phyloP scores from a whole-genome alignment of 169 alveolate genomes.

The Cystoisospora suis region DNA sequence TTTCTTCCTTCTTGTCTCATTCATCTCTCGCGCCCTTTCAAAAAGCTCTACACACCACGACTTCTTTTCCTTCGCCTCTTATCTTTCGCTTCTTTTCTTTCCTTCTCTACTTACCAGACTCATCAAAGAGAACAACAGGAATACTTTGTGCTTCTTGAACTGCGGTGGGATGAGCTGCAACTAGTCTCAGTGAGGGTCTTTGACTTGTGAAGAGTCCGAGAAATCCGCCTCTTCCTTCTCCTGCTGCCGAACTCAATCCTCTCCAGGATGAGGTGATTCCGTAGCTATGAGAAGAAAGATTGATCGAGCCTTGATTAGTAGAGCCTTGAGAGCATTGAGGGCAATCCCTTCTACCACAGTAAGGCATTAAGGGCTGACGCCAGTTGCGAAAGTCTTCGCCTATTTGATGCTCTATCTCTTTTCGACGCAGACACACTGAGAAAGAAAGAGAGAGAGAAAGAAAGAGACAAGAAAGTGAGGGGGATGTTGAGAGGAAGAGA shows the following conservation, averaged over 20 bases:
- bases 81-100: not conserved
- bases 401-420: conserved; percentile 4
- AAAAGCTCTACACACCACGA: no score
- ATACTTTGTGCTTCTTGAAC: not conserved
- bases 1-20: not conserved
- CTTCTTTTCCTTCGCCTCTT: not conserved
- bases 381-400: conserved; percentile 29
- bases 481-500: not conserved
- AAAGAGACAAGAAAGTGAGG: not conserved
- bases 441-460: not conserved
- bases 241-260: not conserved
- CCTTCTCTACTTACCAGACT: not conserved
- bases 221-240: not conserved
- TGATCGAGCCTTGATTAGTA: no score
- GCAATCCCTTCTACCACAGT: not conserved
- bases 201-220: not conserved
- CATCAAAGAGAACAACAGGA: not conserved
- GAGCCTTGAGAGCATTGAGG: no score
- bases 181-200: not conserved
- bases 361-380: not conserved
- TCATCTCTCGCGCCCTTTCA: not conserved
- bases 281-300: no score
- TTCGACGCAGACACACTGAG: not conserved
- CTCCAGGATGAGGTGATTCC: not conserved
- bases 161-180: not conserved